Evolutionary conservation across 108 stramenopile species (phyloP), one percentile per base, ranked within the genome.

Genomic region (Bacterosira constricta): DNA sequence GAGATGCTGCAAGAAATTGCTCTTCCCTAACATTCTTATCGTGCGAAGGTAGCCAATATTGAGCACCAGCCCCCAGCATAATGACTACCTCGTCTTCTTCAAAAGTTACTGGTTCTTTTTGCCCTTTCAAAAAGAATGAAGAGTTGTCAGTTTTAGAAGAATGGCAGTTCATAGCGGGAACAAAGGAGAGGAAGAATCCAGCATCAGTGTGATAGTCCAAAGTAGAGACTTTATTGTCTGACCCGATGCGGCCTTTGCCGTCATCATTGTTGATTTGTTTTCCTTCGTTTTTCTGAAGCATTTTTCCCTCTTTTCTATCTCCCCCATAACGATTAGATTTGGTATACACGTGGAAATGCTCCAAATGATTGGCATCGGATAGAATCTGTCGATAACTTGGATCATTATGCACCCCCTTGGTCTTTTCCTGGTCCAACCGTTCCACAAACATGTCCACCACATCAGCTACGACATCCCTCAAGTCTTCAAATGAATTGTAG

Each of bases 141-240:
- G 45, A 68, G 71, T 55, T 37, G 71, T 46, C 66, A 21, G 47
- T 58, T 32, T 32, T 65, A 45, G 65, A 31, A 21, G 67, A 23
- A 41, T 47, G 69, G 46, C 91, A 92, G 50, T 83, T 49, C 60
- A 62, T 61, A 12, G 87, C 91, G 8, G 88, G 91, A 32, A 92
- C 78, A 71, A 92, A 92, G 9, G 85, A 63, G 21, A 90, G 69
- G 72, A 92, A 92, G 46, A 92, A 71, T 9, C 91, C 91, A 27
- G 88, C 91, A 78, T 92, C 91, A 4, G 87, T 88, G 55, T 92
- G 91, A 68, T 77, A 85, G 26, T 86, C 79, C 57, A 88, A 62
- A 1, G 87, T 66, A 13, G 42, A n/a, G 1, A 42, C 17, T 11
- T 11, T 25, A 20, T 29, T 3, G 1, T 2, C 45, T 35, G 7